Evolutionary conservation across 148 eudicot species (phyloP), one percentile per base, ranked within the genome.

Genomic region (Salicornia ramosissima): DNA sequence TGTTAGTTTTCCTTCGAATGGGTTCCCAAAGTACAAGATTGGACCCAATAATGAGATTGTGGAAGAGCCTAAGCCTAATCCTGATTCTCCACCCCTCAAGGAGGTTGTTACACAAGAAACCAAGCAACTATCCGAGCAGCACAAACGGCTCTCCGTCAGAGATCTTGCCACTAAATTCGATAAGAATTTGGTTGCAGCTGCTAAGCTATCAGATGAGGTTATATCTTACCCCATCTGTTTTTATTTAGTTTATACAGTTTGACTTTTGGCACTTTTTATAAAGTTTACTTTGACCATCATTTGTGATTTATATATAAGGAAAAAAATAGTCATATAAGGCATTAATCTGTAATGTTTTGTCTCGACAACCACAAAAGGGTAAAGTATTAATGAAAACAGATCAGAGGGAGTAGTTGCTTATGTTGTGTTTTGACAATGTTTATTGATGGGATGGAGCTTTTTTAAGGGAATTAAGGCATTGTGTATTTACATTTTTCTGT

Each of bases 151-250:
- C 53, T 94, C 99, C 58, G 99, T 94, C 71, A 83, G 97, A 49
- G 99, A 90, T 66, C 90, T 94, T 47, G 99, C 97, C 24, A 88
- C 84, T 74, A 94, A 94, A 83, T 94, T 94, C 65, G 99, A 94
- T 79, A 94, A 94, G 83, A 94, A 94, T 77, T 80, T 94, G 71
- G 71, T 96, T 33, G 86, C 96, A 52, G 99, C 99, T 24, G 88
- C 97, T 16, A 94, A 90, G 82, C 68, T 94, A 71, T 80, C 97
- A 22, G 86, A 80, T 42, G 93, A 91, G 99, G 99, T 94, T 62
- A 49, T 47, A 68, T 8, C 8, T 45, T 62, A 21, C n/a, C n/a
- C n/a, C n/a, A n/a, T n/a, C n/a, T n/a, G n/a, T n/a, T n/a, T n/a
- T n/a, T n/a, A n/a, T n/a, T n/a, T n/a, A n/a, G n/a, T n/a, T n/a